Evolutionary conservation across 2,329 filamentous ascomycete genomes (phyloP).

Genomic region (Calonectria pseudoturangicola): DNA sequence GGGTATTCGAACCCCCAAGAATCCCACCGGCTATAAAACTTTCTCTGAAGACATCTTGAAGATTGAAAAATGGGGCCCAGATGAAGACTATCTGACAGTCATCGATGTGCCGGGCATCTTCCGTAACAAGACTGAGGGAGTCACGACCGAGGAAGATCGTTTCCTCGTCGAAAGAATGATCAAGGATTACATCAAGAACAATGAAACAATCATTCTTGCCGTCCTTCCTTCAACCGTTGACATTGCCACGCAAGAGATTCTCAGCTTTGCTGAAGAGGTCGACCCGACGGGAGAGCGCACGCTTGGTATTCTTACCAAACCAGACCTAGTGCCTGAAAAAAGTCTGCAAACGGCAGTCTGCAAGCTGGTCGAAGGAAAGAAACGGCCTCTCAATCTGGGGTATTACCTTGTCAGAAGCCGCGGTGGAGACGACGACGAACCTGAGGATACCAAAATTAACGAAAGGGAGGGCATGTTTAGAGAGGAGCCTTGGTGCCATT

Average conservation of each 20-base stretch:
- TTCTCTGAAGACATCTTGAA: slow-evolving; percentile 9
- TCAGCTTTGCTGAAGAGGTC: background rate
- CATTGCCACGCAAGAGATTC: slow-evolving; percentile 5
- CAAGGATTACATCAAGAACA: background rate
- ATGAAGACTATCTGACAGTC: slow-evolving; percentile 1
- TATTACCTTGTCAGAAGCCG: slow-evolving; percentile 15
- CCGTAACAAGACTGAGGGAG: background rate
- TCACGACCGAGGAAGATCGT: background rate
- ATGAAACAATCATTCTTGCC: background rate
- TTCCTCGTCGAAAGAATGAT: slow-evolving; percentile 1
- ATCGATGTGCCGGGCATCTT: slow-evolving; percentile 16
- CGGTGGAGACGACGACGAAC: background rate
- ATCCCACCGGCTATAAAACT: background rate
- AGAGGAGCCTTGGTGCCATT: background rate
- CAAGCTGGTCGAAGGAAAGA: background rate
- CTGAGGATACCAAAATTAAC: background rate
- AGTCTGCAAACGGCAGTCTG: background rate
- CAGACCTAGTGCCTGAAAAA: background rate
- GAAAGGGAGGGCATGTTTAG: slow-evolving; percentile 1
- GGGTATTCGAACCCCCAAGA: background rate
- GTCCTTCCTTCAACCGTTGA: background rate
- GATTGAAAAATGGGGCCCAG: slow-evolving; percentile 13
- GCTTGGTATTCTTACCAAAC: slow-evolving; percentile 4
- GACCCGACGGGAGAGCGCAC: slow-evolving; percentile 12
- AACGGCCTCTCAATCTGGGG: background rate